Percentiles rank a stretch among this genome's conserved stretches.
Evolutionary conservation across 805 yeast genomes (phyloP).

Genomic region (Saccharomycopsis malanga): DNA sequence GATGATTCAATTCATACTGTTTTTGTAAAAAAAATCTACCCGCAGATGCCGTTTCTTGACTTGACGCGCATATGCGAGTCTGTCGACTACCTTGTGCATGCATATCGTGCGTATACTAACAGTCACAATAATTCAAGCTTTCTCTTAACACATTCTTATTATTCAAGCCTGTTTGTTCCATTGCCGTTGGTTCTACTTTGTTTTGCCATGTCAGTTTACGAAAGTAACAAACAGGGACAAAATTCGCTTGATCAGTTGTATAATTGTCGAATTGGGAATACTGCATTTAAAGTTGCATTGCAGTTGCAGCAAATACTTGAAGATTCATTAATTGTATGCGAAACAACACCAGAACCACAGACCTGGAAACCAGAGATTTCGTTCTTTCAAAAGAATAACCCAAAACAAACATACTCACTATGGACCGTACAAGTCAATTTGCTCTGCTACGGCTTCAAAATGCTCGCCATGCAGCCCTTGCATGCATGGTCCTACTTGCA

Average conservation of each 20-base stretch:
- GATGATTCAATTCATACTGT: neutral
- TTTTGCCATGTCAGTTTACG: no score
- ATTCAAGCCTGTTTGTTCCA: neutral
- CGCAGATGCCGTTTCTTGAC: neutral
- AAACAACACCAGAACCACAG: no score
- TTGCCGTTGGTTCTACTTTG: neutral
- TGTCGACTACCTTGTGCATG: neutral
- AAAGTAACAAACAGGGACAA: no score
- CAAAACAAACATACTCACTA: no score
- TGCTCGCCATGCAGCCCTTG: slow-evolving; percentile 10
- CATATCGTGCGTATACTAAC: neutral
- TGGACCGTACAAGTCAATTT: slow-evolving; percentile 10
- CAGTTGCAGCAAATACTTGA: no score
- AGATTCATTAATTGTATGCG: no score
- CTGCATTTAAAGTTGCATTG: no score
- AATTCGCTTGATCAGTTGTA: no score
- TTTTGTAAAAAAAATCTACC: neutral
- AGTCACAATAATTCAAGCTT: neutral
- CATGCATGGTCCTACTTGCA: slow-evolving; percentile 11
- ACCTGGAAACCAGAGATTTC: no score
- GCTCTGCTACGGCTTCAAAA: neutral
- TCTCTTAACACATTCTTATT: no score
- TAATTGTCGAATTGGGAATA: no score
- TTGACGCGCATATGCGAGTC: neutral
- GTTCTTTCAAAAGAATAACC: no score